Base-by-base conservation (phyloP, 2,329 filamentous ascomycete genomes). In the Aspergillus awamori region DNA sequence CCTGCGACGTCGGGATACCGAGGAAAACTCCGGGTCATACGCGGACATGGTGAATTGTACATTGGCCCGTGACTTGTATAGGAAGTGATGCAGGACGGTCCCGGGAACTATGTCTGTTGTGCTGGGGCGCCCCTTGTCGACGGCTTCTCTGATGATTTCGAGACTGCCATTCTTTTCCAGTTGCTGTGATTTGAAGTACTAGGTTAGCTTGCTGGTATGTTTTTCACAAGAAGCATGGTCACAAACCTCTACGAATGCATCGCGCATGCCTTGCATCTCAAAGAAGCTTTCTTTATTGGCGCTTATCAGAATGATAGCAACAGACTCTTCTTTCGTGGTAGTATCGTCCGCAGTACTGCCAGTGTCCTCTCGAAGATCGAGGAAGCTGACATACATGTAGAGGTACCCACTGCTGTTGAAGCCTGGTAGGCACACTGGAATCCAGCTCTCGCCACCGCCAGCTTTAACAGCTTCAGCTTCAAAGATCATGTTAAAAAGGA, bases 401-500 rank as follows among this genome's bases (percentile, higher is more conserved):
- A 99, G 84, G 73, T 96, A 99, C 26, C 95, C 96, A 55, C 89
- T 91, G 75, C 92, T 98, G 79, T 99, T 99, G 80, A 99, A 99
- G 5, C 93, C 94, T 0, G 95, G 96, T 3, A 99, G 84, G 70
- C 95, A 99, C 6, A 99, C 83, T 0, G 95, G 95, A 52, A 98
- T 94, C 95, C 95, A 99, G 70, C 94, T 97, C 77, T 99, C 95
- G 30, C 94, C 95, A n/a, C 87, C 93, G 5, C 91, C 93, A 20
- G 92, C 90, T 74, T 95, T 94, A 73, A 99, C 90, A 47, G 92
- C 90, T 53, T 92, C 92, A 2, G 94, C 95, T 79, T 96, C 93
- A 70, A 99, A 99, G 2, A 99, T 87, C 96, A 99, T 99, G 73
- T 98, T 98, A 83, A 99, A 99, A 63, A 99, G 93, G 49, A 99